Base-by-base conservation (phyloP, 345 rosid species). In the Salix suchowensis region DNA sequence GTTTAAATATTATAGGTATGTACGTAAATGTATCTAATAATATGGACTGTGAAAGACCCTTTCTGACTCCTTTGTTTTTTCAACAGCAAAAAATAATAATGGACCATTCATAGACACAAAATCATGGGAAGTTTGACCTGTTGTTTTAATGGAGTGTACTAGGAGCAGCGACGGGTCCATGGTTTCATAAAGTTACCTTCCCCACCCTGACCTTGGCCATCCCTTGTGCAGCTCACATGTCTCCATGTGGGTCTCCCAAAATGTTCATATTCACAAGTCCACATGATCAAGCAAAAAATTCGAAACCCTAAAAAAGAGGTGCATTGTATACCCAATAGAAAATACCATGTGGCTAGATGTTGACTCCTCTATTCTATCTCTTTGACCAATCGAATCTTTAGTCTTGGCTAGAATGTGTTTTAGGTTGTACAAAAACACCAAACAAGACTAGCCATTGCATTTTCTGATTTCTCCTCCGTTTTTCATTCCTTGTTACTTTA, bases 311-410 rank as follows among this genome's bases (percentile, higher is more conserved):
- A 74, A 78, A 67, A 67, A 40, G 26, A 81, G 85, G 65, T 77
- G 77, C 83, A 61, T 50, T 82, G 81, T 68, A 55, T 74, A 46
- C 52, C 77, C 68, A 64, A 40, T 67, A 71, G 71, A 82, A 78
- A 87, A 87, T 48, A 70, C 80, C 88, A 85, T 87, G 88, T 87
- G 90, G 71, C 83, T 66, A 79, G 76, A 85, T 81, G 79, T 87
- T 81, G 85, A 86, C 86, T 64, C 82, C 72, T 77, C 75, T 69
- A 7, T 42, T 65, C 24, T 32, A 50, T 77, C 1, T 65, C 32
- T 80, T 82, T 86, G 85, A 79, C 88, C 78, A 73, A 75, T 79
- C 80, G 79, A 73, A 65, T 77, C 71, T 74, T 23, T 3, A 14
- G 12, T 62, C 48, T 14, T 7, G 6, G 54, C 54, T 37, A 71